Base-by-base conservation (phyloP, 73 alveolate species). In the Paramecium sonneborni region DNA sequence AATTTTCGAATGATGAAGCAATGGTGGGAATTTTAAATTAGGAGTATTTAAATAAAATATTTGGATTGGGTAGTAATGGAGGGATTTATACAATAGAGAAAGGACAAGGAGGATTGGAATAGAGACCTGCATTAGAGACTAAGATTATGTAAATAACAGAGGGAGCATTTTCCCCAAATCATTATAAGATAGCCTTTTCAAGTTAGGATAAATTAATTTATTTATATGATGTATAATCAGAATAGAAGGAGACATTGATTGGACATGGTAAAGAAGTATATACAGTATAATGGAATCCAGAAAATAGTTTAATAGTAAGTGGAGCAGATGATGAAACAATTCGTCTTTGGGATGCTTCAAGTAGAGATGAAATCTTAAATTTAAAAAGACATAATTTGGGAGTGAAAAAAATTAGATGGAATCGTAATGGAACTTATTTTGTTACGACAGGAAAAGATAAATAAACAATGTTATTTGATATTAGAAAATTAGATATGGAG, bases 251-350 rank as follows among this genome's bases (percentile, higher is more conserved):
- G 10, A 39, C 41, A 18, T 28, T 79, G 0, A 23, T 18, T 1
- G 93, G 93, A 44, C 93, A 85, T 85, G 86, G 87, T 7, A 58
- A 57, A 24, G 86, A 57, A 57, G 90, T 85, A 6, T 28, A 44
- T 26, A 48, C 89, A 6, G 93, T 56, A 8, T 14, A 68, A 41
- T 85, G 85, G 85, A 85, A 55, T 68, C 93, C 86, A 18, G 32
- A 18, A 2, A 34, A 32, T 23, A 48, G 69, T 24, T 58, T 85
- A 18, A 26, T 85, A 58, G 24, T 85, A 8, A 28, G 68, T 28
- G 93, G 93, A 55, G 67, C 89, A 56, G 87, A 85, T 34, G 93
- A 85, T 55, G 93, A 85, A 44, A 55, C 86, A 24, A 68, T 85
- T 1, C 18, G 93, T 7, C 30, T 85, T 6, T 85, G 93, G 93